phyloP scores from a whole-genome alignment of 2,329 filamentous ascomycete genomes.

The Penicillium brasilianum region DNA sequence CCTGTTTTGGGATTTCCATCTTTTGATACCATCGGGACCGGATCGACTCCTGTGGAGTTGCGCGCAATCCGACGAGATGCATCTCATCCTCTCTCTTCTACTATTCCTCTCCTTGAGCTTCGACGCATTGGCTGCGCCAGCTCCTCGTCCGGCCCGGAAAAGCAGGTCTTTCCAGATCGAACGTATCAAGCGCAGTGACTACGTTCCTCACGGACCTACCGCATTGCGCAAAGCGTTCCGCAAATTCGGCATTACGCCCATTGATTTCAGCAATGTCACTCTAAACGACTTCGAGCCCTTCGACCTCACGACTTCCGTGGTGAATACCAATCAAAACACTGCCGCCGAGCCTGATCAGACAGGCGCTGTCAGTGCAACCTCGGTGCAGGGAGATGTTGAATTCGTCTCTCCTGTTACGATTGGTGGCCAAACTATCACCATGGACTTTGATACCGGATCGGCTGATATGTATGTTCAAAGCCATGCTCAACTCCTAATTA shows the following conservation, averaged over 20 bases:
- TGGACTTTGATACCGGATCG: constrained; percentile 79
- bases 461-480: constrained; percentile 64
- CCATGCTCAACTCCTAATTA: background rate
- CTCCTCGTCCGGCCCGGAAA: constrained; percentile 30
- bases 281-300: constrained; percentile 43
- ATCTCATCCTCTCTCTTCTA: constrained; percentile 35
- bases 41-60: background rate
- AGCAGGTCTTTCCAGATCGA: constrained; percentile 65
- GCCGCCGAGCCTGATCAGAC: constrained; percentile 39
- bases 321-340: constrained; percentile 25
- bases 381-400: constrained; percentile 68
- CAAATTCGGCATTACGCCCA: constrained; percentile 66
- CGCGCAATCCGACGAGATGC: constrained; percentile 30
- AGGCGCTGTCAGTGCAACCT: constrained; percentile 68
- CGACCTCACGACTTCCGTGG: constrained; percentile 32
- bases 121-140: constrained; percentile 42
- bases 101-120: constrained; percentile 39
- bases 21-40: constrained; percentile 1
- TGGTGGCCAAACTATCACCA: constrained; percentile 69
- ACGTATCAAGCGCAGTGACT: constrained; percentile 61
- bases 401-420: constrained; percentile 73
- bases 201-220: constrained; percentile 62
- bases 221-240: constrained; percentile 69
- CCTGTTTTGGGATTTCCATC: background rate
- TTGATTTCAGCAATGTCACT: constrained; percentile 45